phyloP scores from a whole-genome alignment of 2,329 filamentous ascomycete genomes.

The Epichloe scottii region DNA sequence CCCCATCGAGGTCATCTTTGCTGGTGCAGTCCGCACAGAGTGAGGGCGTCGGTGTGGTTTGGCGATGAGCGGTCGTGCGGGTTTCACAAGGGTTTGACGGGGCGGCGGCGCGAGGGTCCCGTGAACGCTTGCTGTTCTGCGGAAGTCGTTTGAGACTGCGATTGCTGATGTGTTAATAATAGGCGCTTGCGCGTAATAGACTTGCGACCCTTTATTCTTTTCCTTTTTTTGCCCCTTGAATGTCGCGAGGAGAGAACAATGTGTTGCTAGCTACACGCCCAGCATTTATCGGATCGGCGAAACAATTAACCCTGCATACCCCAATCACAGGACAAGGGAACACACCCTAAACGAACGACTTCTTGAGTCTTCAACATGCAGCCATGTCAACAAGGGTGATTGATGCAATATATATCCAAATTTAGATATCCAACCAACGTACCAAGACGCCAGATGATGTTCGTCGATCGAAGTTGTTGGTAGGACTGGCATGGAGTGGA shows the following conservation, averaged over 20 bases:
- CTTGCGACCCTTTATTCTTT: no score
- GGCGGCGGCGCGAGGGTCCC: not conserved
- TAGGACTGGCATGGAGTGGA: not conserved
- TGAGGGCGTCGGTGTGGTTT: no score
- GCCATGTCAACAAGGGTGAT: not conserved
- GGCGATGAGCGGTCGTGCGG: not conserved
- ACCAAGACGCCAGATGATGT: not conserved
- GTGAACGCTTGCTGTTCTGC: not conserved
- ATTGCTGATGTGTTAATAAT: not conserved
- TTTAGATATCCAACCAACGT: not conserved
- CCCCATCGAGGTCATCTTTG: no score
- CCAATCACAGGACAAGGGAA: not conserved
- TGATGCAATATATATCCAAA: not conserved
- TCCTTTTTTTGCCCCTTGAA: no score
- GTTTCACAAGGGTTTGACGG: not conserved
- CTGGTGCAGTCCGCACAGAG: no score
- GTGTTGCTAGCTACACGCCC: not conserved
- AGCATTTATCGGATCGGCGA: not conserved
- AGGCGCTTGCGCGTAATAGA: no score
- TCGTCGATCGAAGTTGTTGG: not conserved
- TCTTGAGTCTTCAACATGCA: not conserved
- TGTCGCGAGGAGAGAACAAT: not conserved
- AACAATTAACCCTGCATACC: not conserved
- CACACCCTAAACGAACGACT: not conserved
- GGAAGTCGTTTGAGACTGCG: not conserved